phyloP scores from a whole-genome alignment of 1,284 basidiomycete genomes.

The Cystobasidiaceae sp. region DNA sequence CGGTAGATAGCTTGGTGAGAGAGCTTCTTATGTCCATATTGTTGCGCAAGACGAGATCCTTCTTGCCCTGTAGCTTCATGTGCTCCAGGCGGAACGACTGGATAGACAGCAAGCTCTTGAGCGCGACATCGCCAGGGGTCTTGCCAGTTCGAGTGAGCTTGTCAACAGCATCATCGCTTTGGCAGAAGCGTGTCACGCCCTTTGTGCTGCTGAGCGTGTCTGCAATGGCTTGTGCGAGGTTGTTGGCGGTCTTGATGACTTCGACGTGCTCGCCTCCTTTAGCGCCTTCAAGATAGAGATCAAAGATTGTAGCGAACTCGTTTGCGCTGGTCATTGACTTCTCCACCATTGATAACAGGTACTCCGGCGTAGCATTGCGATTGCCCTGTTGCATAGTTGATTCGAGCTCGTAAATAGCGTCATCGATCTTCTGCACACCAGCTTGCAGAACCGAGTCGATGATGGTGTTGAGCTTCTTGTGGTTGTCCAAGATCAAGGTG shows the following conservation, averaged over 20 bases:
- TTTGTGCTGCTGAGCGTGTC: constrained; percentile 92
- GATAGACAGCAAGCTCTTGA: constrained; percentile 90
- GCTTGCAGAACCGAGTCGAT: constrained; percentile 97
- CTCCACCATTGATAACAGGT: constrained; percentile 96
- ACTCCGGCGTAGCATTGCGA: constrained; percentile 92
- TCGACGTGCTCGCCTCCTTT: constrained; percentile 90
- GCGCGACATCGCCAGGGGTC: constrained; percentile 73
- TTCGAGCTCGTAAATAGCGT: constrained; percentile 94
- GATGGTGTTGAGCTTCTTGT: constrained; percentile 96
- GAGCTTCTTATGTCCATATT: constrained; percentile 78
- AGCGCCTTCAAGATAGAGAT: constrained; percentile 82
- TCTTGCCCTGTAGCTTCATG: constrained; percentile 59
- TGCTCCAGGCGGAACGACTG: constrained; percentile 81
- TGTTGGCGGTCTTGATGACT: constrained; percentile 96
- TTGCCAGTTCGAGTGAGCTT: constrained; percentile 82
- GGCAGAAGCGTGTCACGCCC: constrained; percentile 86
- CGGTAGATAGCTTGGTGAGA: constrained; percentile 76
- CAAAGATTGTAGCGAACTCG: constrained; percentile 93
- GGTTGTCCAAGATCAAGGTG: constrained; percentile 90
- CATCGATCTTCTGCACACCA: constrained; percentile 94
- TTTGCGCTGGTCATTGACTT: constrained; percentile 89
- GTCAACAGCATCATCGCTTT: constrained; percentile 85
- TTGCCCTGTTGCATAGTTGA: constrained; percentile 90
- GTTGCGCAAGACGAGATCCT: constrained; percentile 82
- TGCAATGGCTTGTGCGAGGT: constrained; percentile 84